These are phyloP conservation scores for Puccinia polysora DNA, from an alignment of 1,284 basidiomycete species.

Conservation along the genomic window DNA sequence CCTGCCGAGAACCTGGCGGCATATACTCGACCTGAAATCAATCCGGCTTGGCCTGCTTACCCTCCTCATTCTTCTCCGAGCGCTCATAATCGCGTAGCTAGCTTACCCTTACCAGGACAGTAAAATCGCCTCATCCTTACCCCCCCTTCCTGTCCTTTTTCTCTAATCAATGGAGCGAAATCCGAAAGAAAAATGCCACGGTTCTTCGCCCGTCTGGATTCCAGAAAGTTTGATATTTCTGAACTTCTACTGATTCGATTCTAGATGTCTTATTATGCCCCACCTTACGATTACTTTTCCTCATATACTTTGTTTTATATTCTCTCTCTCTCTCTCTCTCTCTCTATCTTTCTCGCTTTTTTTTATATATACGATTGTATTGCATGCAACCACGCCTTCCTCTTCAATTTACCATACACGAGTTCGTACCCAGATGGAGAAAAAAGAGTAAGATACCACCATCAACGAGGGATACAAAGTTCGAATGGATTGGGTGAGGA, in stretches of 20 bases:
- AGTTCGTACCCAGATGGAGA: too few species aligned
- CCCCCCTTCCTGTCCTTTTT: background rate
- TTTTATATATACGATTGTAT: background rate
- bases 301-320: background rate
- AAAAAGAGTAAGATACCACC: too few species aligned
- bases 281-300: background rate
- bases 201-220: background rate
- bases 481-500: too few species aligned
- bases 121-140: background rate
- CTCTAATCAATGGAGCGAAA: background rate
- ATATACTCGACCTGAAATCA: background rate
- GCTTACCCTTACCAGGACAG: constrained; percentile 3
- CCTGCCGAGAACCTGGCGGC: background rate
- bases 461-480: too few species aligned
- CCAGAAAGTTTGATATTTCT: too few species aligned
- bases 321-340: background rate
- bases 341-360: background rate
- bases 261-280: too few species aligned
- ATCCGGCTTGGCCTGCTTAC: constrained; percentile 19
- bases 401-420: too few species aligned
- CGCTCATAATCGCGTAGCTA: background rate
- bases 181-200: background rate
- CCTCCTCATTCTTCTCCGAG: constrained; percentile 1
- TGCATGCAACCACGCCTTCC: background rate
- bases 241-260: too few species aligned